phyloP scores from a whole-genome alignment of 2,329 filamentous ascomycete genomes.

The Clonostachys byssicola region DNA sequence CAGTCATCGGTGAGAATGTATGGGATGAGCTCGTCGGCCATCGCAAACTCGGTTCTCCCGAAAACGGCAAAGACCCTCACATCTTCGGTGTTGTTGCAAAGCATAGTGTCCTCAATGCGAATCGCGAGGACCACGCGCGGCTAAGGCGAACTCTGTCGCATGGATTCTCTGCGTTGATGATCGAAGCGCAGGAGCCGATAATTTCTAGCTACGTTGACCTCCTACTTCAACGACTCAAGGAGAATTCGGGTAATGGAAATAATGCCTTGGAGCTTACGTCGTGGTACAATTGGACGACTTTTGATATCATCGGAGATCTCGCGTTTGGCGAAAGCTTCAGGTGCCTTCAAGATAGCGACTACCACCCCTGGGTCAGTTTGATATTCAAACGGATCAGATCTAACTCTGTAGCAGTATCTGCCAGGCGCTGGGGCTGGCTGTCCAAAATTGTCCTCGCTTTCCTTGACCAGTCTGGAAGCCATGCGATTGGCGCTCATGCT shows the following conservation, averaged over 20 bases:
- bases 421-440: background rate
- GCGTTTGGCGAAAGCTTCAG: conserved; percentile 15
- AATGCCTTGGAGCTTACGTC: background rate
- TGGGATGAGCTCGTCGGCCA: too few species aligned
- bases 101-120: background rate
- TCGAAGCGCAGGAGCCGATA: conserved; percentile 3
- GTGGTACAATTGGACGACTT: conserved; percentile 14
- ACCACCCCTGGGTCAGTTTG: conserved; percentile 8
- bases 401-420: background rate
- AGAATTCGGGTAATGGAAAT: conserved; percentile 7
- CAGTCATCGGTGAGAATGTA: too few species aligned
- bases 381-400: conserved; percentile 5
- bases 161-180: background rate
- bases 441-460: background rate
- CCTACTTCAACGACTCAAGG: conserved; percentile 8
- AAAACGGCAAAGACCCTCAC: background rate
- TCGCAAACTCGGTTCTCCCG: background rate
- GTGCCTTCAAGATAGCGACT: conserved; percentile 3
- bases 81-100: too few species aligned
- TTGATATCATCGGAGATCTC: conserved; percentile 16
- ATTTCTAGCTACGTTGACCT: conserved; percentile 9
- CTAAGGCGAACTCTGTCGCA: background rate
- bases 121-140: background rate
- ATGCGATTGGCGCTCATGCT: background rate
- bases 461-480: background rate